phyloP scores from a whole-genome alignment of 257 asterid species.

The Capsicum pubescens region DNA sequence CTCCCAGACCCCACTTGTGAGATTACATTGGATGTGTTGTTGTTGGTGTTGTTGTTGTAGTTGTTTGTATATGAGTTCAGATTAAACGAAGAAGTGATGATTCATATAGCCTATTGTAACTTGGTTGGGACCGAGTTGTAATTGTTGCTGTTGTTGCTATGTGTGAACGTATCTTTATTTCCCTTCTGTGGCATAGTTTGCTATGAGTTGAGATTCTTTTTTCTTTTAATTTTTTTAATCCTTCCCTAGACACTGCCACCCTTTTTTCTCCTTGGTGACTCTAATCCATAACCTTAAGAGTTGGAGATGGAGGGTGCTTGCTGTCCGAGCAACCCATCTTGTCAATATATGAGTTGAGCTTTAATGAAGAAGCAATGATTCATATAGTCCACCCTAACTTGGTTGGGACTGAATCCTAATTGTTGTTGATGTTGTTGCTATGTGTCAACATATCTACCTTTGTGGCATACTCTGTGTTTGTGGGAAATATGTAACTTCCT shows the following conservation, averaged over 20 bases:
- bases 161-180: background rate
- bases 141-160: background rate
- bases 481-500: background rate
- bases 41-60: too few relatives aligned
- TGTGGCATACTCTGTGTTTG: background rate
- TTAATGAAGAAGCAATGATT: background rate
- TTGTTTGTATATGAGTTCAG: background rate
- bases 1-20: too few relatives aligned
- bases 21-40: too few relatives aligned
- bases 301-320: too few relatives aligned
- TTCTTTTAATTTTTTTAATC: too few relatives aligned
- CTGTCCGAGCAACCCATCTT: too few relatives aligned
- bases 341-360: too few relatives aligned
- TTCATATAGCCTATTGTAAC: background rate
- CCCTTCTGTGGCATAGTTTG: background rate
- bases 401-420: background rate
- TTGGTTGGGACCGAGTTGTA: background rate
- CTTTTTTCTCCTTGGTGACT: too few relatives aligned
- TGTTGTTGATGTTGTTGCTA: background rate
- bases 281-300: too few relatives aligned
- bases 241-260: too few relatives aligned
- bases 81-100: background rate
- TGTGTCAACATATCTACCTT: slow-evolving; percentile 14
- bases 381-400: background rate
- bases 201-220: too few relatives aligned